These are phyloP conservation scores for Casaregolazyma lundiana DNA, from an alignment of 1,139 yeast species.

Conservation along the genomic window DNA sequence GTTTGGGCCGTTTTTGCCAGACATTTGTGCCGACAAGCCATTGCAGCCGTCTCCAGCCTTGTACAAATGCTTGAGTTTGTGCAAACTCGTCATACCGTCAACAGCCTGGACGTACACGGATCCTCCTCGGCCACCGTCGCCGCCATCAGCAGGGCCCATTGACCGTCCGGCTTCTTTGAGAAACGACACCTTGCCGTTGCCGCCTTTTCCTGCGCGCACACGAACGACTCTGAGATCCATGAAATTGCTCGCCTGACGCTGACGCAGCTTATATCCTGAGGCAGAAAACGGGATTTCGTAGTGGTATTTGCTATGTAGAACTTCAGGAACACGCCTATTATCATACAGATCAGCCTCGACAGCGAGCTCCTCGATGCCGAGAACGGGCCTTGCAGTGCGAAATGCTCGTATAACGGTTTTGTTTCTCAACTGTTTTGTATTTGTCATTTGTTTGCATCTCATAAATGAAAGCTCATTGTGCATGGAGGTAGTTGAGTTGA, in stretches of 20 bases:
- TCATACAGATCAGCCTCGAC: conserved; percentile 19
- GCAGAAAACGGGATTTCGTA: conserved; percentile 29
- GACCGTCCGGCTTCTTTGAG: conserved; percentile 80
- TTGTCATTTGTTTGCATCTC: too few species aligned
- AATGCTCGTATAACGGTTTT: background rate
- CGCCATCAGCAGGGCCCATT: conserved; percentile 95
- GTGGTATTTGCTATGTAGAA: conserved; percentile 16
- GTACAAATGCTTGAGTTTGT: conserved; percentile 62
- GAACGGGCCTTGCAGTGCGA: background rate
- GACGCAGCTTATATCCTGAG: conserved; percentile 22
- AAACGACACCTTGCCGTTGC: conserved; percentile 82
- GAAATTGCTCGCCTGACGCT: conserved; percentile 23
- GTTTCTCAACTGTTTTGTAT: too few species aligned
- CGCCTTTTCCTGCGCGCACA: conserved; percentile 79
- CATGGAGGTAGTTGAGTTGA: too few species aligned
- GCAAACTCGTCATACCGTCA: conserved; percentile 56
- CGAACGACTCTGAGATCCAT: conserved; percentile 65
- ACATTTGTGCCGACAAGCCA: conserved; percentile 74
- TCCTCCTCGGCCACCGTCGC: conserved; percentile 97
- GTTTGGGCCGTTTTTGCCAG: conserved; percentile 80
- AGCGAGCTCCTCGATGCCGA: conserved; percentile 21
- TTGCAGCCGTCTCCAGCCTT: conserved; percentile 65
- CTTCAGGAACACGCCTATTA: conserved; percentile 22
- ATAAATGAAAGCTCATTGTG: too few species aligned
- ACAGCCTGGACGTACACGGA: conserved; percentile 77